A percentile compares a stretch with the other conserved stretches of the same genome.
phyloP scores from a whole-genome alignment of 2,329 filamentous ascomycete genomes.

The Penicillium polonicum region DNA sequence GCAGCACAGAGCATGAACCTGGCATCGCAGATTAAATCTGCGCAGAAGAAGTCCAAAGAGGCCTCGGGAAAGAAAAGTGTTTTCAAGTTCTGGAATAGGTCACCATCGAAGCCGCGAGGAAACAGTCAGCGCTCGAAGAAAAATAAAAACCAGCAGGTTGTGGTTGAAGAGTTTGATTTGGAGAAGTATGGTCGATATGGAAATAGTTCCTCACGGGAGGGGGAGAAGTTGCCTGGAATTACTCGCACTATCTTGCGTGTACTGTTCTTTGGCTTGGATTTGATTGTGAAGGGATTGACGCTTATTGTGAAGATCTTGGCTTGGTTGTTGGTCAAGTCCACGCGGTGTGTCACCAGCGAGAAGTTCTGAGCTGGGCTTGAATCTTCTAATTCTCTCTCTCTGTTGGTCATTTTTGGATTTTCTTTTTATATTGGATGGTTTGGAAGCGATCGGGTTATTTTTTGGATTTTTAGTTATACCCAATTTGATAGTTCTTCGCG shows the following conservation, averaged over 20 bases:
- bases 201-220: conserved; percentile 35
- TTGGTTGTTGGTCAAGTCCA: conserved; percentile 43
- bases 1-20: conserved; percentile 39
- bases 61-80: conserved; percentile 12
- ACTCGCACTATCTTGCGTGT: conserved; percentile 37
- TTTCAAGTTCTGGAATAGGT: conserved; percentile 21
- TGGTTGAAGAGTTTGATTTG: conserved; percentile 46
- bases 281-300: conserved; percentile 41
- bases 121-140: conserved; percentile 9
- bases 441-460: background rate
- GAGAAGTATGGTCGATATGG: conserved; percentile 46
- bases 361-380: conserved; percentile 36
- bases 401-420: background rate
- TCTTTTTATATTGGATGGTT: background rate
- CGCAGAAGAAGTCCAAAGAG: conserved; percentile 16
- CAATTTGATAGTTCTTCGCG: conserved; percentile 7
- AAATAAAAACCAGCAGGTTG: conserved; percentile 33
- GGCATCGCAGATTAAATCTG: conserved; percentile 35
- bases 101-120: background rate
- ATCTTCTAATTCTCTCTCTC: background rate
- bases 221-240: conserved; percentile 41
- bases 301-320: conserved; percentile 41
- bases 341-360: conserved; percentile 43
- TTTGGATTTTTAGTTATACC: conserved; percentile 11
- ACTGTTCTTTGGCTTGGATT: conserved; percentile 40